Conservation (phyloP, 2,329 filamentous ascomycete species). For the Aspergillus pseudonomiae region DNA sequence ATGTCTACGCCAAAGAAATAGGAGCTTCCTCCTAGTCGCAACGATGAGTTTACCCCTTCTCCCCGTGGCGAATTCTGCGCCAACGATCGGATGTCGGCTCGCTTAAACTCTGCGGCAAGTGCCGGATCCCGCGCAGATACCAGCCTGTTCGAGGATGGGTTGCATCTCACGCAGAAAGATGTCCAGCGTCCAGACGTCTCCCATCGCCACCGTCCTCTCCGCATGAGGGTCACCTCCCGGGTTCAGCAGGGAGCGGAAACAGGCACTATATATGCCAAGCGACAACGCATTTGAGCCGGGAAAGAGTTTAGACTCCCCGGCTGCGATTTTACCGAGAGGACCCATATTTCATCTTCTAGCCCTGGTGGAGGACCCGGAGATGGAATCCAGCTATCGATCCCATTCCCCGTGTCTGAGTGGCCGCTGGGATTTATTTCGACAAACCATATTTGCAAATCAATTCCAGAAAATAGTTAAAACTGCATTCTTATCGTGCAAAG, state of each 20-base stretch:
- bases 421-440: background rate
- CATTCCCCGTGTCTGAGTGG: background rate
- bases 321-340: background rate
- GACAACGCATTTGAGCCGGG: too few species aligned
- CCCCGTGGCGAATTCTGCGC: too few species aligned
- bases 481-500: conserved; percentile 1
- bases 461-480: background rate
- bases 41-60: too few species aligned
- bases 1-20: too few species aligned
- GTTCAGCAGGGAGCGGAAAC: too few species aligned
- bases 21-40: too few species aligned
- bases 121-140: background rate
- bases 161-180: too few species aligned
- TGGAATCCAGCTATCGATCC: background rate
- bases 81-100: background rate
- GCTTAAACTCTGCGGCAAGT: background rate
- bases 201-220: too few species aligned
- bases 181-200: too few species aligned
- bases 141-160: background rate
- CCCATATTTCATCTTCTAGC: background rate
- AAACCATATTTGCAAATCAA: background rate
- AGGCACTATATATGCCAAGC: too few species aligned
- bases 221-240: too few species aligned
- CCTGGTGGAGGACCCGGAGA: background rate
- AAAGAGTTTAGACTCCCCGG: background rate